Evolutionary conservation across 108 stramenopile species (phyloP), one percentile per base, ranked within the genome.

Genomic region (Nitzschia inconspicua): DNA sequence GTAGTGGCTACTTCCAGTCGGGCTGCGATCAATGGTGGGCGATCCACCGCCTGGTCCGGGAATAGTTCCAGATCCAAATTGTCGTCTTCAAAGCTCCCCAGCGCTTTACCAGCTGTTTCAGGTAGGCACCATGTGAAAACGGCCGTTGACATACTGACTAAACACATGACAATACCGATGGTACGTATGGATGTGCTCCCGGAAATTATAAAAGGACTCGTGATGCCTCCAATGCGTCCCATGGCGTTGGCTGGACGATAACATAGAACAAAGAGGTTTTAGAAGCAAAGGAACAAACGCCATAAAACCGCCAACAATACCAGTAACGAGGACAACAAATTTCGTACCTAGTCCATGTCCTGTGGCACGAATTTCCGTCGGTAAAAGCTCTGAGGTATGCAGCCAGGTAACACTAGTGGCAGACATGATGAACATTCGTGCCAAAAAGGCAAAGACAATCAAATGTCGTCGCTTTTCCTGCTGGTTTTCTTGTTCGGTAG

Each of bases 291-390:
- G n/a, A 14, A 39, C 7, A 1, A 48, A 14, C 4, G 22, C 14
- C 23, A 22, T 23, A 48, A 3, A 14, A 16, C 4, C 4, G 37
- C 37, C 37, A 39, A 39, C n/a, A n/a, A n/a, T n/a, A n/a, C n/a
- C n/a, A n/a, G n/a, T n/a, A n/a, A n/a, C 0, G n/a, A 39, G 37
- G n/a, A 39, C 23, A 48, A 9, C 14, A 14, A 28, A 27, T 51
- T n/a, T n/a, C n/a, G n/a, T 24, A 51, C 50, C 50, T 1, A 27
- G 25, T 20, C 60, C 60, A 60, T 89, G 84, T 14, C 88, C 88
- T 2, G 84, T 82, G 4, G 84, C 75, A 50, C 88, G 69, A 48
- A 89, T 76, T 18, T 85, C 79, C 4, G 88, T 89, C 11, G 81
- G 52, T 16, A 83, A 57, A 19, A 89, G 73, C 49, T 89, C 88